phyloP scores from a whole-genome alignment of 345 rosid genomes.

The Turritis glabra region DNA sequence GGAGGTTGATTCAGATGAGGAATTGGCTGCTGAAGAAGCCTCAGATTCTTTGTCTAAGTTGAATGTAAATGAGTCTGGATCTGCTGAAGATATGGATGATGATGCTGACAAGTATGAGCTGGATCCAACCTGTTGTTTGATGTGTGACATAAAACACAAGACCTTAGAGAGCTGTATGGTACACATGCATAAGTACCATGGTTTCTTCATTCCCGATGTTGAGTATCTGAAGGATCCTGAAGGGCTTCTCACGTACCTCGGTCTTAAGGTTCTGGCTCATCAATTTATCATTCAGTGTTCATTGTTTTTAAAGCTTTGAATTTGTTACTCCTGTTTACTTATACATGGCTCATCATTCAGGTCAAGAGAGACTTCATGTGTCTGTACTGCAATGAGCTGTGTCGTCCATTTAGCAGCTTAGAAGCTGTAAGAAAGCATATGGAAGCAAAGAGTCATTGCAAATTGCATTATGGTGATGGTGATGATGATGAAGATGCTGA shows the following conservation, averaged over 20 bases:
- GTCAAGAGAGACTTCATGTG: conserved; percentile 86
- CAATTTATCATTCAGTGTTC: neutral
- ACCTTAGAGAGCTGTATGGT: conserved; percentile 79
- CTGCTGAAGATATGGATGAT: conserved; percentile 46
- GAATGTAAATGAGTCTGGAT: conserved; percentile 55
- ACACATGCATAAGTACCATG: conserved; percentile 95
- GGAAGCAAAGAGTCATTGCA: conserved; percentile 94
- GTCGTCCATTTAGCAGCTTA: conserved; percentile 75
- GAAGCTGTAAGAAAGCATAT: conserved; percentile 99
- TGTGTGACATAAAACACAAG: conserved; percentile 70
- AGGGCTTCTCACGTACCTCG: conserved; percentile 83
- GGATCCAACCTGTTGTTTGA: conserved; percentile 83
- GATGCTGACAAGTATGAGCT: conserved; percentile 46
- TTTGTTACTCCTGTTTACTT: neutral
- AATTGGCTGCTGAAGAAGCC: conserved; percentile 55
- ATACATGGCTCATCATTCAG: conserved; percentile 38
- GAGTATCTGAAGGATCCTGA: conserved; percentile 86
- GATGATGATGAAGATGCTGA: conserved; percentile 92
- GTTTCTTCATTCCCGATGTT: conserved; percentile 85
- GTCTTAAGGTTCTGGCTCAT: conserved; percentile 67
- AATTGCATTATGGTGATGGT: conserved; percentile 88
- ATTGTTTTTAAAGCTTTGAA: neutral
- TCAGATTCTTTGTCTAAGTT: conserved; percentile 50
- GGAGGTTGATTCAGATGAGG: conserved; percentile 77
- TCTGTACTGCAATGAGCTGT: conserved; percentile 78